Evolutionary conservation across 1,284 basidiomycete species (phyloP), one percentile per base, ranked within the genome.

Genomic region (Sporisorium iseilematis-ciliati): DNA sequence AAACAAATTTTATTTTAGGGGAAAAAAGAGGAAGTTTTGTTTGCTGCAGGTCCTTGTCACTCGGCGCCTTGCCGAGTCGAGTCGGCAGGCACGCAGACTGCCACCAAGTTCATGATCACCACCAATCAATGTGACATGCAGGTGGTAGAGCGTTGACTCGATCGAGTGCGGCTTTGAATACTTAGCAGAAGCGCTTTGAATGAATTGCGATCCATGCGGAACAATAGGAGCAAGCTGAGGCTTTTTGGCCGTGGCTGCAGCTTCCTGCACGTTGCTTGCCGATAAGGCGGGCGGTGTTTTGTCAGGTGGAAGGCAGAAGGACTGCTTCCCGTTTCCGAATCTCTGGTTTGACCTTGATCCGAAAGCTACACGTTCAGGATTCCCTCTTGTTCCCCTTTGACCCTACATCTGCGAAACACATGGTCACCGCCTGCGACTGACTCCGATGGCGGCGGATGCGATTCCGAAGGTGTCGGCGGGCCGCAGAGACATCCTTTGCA

Each of bases 391-490:
- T n/a, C n/a, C n/a, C 3, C 42, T 10, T 21, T 4, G 4, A n/a
- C 8, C 14, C 14, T 20, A 10, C 42, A 8, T 10, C 20, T 25
- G 11, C 43, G 23, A 3, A 29, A 8, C 26, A 29, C 46, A 48
- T 48, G 46, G 18, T 2, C 12, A 38, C 14, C 35, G 16, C 35
- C 35, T 14, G 11, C 35, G 3, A 38, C n/a, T 48, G 46, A 21
- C 26, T n/a, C 48, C 48, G 29, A 49, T 49, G 48, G 29, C 48
- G 48, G 48, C 48, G 26, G 40, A 29, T 31, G 26, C 26, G 26
- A n/a, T 29, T 31, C 46, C 26, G 46, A 48, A 48, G 25, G 46
- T 48, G 18, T 48, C 46, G 46, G 46, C 46, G 46, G 48, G 26
- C 8, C 48, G 48, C 26, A 49, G 48, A 49, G 48, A 31, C 48